Conservation (phyloP, 1,139 yeast genomes). For the Yamadazyma friedrichii region DNA sequence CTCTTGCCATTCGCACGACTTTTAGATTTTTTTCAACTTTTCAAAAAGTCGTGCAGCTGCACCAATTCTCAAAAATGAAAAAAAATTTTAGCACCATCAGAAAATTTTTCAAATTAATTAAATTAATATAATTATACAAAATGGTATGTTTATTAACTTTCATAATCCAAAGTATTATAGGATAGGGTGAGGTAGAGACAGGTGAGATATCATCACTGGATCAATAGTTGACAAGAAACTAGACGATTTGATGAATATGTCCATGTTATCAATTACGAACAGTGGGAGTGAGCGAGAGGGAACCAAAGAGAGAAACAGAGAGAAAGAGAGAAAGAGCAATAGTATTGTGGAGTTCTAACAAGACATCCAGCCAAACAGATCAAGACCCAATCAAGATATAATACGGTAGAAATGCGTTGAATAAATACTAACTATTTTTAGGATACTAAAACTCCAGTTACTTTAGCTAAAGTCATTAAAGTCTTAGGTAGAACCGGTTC, state of each 20-base stretch:
- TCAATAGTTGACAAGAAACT: neutral
- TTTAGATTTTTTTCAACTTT: neutral
- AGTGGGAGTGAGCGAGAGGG: no score
- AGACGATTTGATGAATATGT: neutral
- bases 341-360: no score
- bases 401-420: no score
- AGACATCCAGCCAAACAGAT: no score
- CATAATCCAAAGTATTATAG: neutral
- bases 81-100: slow-evolving; percentile 7
- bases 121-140: slow-evolving; percentile 6
- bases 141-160: slow-evolving; percentile 7
- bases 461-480: slow-evolving; percentile 99
- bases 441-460: slow-evolving; percentile 95
- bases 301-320: no score
- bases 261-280: no score
- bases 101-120: slow-evolving; percentile 8
- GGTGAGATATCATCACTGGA: no score
- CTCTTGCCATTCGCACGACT: slow-evolving; percentile 3
- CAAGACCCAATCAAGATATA: no score
- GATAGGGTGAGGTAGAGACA: neutral
- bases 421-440: slow-evolving; percentile 15
- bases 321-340: no score
- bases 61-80: slow-evolving; percentile 4
- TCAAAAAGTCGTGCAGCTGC: slow-evolving; percentile 5
- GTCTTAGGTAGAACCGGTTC: slow-evolving; percentile 99